A percentile compares a stretch with the other conserved stretches of the same genome.
These are phyloP conservation scores for Malus hybrid DNA, from an alignment of 331 rosid species.

Conservation along the genomic window DNA sequence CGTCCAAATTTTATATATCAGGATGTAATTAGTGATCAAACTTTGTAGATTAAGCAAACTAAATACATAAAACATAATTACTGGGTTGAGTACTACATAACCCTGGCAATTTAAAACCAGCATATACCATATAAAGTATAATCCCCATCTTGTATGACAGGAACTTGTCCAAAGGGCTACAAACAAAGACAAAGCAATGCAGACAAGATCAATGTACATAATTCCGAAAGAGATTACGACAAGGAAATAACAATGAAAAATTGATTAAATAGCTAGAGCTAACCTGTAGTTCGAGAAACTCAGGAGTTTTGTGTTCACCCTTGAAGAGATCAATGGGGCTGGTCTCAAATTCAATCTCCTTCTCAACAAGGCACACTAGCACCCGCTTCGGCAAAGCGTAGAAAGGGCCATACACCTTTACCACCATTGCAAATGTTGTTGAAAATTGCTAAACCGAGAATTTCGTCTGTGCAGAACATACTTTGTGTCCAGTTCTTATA, in stretches of 20 bases:
- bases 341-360: slow-evolving; percentile 9
- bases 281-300: slow-evolving; percentile 8
- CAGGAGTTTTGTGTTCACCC: slow-evolving; percentile 4
- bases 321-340: slow-evolving; percentile 6
- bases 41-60: background rate
- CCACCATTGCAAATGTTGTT: background rate
- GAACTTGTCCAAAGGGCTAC: slow-evolving; percentile 42
- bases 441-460: background rate
- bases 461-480: background rate
- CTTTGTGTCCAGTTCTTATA: background rate
- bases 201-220: background rate
- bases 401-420: slow-evolving; percentile 9
- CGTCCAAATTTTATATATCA: too few relatives aligned
- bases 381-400: background rate
- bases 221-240: too few relatives aligned
- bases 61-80: background rate
- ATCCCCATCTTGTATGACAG: slow-evolving; percentile 41
- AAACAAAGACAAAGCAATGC: background rate
- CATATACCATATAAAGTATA: slow-evolving; percentile 28
- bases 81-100: background rate
- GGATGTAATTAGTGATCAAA: background rate
- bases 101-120: background rate
- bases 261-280: background rate
- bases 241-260: too few relatives aligned
- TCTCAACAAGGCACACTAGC: slow-evolving; percentile 7